Evolutionary conservation across 2,329 filamentous ascomycete genomes (phyloP).

Genomic region (Fusarium armeniacum): DNA sequence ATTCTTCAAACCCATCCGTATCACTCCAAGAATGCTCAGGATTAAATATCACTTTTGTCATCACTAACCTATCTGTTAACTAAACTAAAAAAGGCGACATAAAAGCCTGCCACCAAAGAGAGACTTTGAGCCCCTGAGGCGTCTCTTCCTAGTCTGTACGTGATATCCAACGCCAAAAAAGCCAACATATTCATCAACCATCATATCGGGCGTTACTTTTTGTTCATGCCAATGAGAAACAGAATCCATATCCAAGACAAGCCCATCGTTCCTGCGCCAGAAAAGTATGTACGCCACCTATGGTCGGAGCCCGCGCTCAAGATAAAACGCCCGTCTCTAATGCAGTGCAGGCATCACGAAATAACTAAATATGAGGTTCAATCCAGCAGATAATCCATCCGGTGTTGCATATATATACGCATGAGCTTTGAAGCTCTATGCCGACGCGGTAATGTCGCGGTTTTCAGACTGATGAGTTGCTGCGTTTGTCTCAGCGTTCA

Average conservation of each 20-base stretch:
- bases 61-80: conserved; percentile 26
- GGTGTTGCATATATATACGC: neutral
- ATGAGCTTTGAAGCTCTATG: conserved; percentile 20
- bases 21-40: neutral
- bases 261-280: conserved; percentile 25
- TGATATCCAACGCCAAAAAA: conserved; percentile 42
- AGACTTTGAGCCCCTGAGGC: conserved; percentile 25
- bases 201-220: conserved; percentile 48
- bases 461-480: conserved; percentile 28
- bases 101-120: conserved; percentile 18
- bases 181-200: conserved; percentile 45
- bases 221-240: conserved; percentile 25
- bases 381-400: conserved; percentile 8
- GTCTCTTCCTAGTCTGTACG: conserved; percentile 22
- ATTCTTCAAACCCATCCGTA: neutral
- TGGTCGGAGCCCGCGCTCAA: conserved; percentile 42
- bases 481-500: conserved; percentile 49
- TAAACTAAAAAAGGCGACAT: conserved; percentile 22
- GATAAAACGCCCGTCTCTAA: conserved; percentile 42
- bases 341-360: conserved; percentile 34
- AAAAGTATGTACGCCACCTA: conserved; percentile 39
- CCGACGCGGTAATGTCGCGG: conserved; percentile 40
- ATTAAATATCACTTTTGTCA: conserved; percentile 32
- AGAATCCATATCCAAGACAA: conserved; percentile 24
- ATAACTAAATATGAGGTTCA: conserved; percentile 33